Conservation (phyloP, 768 basidiomycete species). For the Pleurotus djamor region DNA sequence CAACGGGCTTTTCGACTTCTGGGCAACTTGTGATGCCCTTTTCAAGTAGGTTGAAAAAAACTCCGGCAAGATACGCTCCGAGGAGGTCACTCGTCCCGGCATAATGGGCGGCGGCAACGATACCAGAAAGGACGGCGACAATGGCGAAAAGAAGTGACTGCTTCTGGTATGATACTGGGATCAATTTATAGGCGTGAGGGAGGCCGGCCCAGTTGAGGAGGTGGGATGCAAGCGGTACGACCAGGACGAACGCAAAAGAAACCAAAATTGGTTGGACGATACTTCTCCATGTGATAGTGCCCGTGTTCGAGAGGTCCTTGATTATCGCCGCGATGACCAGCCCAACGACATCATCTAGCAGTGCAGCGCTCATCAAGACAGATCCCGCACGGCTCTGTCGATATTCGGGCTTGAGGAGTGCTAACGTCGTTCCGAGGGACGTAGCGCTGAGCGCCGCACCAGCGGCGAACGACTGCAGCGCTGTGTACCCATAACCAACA, state of each 20-base stretch:
- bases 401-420: slow-evolving; percentile 48
- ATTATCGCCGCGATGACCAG: slow-evolving; percentile 59
- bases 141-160: slow-evolving; percentile 32
- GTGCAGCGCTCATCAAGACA: slow-evolving; percentile 57
- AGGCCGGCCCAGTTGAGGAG: slow-evolving; percentile 6
- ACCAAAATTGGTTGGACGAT: slow-evolving; percentile 56
- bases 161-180: slow-evolving; percentile 5
- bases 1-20: too few relatives aligned
- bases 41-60: slow-evolving; percentile 33
- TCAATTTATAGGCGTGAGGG: background rate
- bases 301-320: slow-evolving; percentile 28
- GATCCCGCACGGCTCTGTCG: slow-evolving; percentile 50
- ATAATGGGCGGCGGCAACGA: slow-evolving; percentile 47
- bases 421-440: slow-evolving; percentile 66
- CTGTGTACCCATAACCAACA: slow-evolving; percentile 35
- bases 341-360: slow-evolving; percentile 65
- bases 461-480: slow-evolving; percentile 53
- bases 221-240: slow-evolving; percentile 31
- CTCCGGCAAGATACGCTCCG: slow-evolving; percentile 60
- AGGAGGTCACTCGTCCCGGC: slow-evolving; percentile 60
- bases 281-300: slow-evolving; percentile 23
- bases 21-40: background rate
- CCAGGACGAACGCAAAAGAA: slow-evolving; percentile 46
- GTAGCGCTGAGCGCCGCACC: slow-evolving; percentile 65
- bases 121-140: slow-evolving; percentile 34